phyloP scores from a whole-genome alignment of 768 basidiomycete species.

The Dendrothele bispora region DNA sequence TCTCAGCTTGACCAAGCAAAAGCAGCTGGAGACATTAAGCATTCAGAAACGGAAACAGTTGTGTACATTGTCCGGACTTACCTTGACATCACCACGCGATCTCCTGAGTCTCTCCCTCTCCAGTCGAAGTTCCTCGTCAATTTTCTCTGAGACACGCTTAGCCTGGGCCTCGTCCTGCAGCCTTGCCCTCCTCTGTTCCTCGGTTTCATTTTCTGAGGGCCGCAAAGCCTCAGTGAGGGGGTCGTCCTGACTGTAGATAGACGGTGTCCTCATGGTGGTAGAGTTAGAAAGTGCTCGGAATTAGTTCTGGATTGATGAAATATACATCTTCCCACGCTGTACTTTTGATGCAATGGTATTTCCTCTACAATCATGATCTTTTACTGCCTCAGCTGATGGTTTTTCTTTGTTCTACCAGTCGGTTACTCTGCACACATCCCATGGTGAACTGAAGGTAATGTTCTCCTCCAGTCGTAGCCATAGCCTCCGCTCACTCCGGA shows the following conservation, averaged over 20 bases:
- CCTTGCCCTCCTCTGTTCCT: conserved; percentile 58
- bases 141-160: conserved; percentile 73
- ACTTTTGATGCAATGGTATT: conserved; percentile 1
- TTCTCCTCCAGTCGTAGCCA: neutral
- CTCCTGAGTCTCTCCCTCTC: conserved; percentile 68
- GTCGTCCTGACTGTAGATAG: conserved; percentile 74
- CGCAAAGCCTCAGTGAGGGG: conserved; percentile 68
- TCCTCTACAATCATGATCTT: conserved; percentile 13
- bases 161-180: conserved; percentile 72
- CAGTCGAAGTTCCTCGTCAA: conserved; percentile 75
- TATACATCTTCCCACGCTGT: neutral
- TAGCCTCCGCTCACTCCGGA: neutral
- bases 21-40: conserved; percentile 45
- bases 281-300: conserved; percentile 15
- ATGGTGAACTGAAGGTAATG: conserved; percentile 88
- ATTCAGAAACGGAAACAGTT: conserved; percentile 33
- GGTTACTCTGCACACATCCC: conserved; percentile 91
- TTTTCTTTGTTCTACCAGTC: conserved; percentile 51
- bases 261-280: conserved; percentile 61
- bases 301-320: conserved; percentile 4
- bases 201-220: conserved; percentile 67
- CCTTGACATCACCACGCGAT: conserved; percentile 76
- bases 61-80: conserved; percentile 27
- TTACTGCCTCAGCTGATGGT: conserved; percentile 18
- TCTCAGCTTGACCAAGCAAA: conserved; percentile 79